These are phyloP conservation scores for Xylariales sp. DNA, from an alignment of 2,329 filamentous ascomycete species.

Conservation along the genomic window DNA sequence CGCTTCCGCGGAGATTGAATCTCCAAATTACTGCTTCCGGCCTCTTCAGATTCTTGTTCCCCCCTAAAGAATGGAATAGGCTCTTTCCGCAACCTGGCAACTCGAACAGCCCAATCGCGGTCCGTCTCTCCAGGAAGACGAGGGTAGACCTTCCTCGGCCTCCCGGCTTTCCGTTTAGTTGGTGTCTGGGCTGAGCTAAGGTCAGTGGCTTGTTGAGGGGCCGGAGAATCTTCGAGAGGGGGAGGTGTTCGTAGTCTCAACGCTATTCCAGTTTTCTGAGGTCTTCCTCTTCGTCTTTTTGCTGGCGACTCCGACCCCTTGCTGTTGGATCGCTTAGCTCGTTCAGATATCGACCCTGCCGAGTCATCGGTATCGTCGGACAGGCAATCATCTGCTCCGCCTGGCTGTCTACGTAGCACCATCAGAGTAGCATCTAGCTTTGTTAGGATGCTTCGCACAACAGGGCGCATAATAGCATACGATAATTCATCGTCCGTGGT, in stretches of 20 bases:
- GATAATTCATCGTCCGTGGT: constrained; percentile 70
- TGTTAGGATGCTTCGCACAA: constrained; percentile 64
- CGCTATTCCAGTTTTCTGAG: constrained; percentile 9
- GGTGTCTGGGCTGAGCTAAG: background rate
- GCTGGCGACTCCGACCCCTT: constrained; percentile 8
- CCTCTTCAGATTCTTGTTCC: constrained; percentile 5
- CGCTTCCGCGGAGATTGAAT: background rate
- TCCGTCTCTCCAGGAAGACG: constrained; percentile 40
- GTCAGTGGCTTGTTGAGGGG: background rate
- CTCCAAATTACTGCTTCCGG: background rate
- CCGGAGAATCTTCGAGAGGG: background rate
- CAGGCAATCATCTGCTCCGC: constrained; percentile 37
- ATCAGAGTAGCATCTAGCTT: constrained; percentile 66
- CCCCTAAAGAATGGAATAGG: constrained; percentile 20
- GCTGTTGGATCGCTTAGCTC: constrained; percentile 1
- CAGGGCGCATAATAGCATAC: constrained; percentile 59
- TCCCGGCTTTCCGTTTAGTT: constrained; percentile 24
- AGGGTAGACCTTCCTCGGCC: constrained; percentile 34
- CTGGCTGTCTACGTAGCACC: constrained; percentile 64
- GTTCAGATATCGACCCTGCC: constrained; percentile 12
- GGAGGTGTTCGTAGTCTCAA: background rate
- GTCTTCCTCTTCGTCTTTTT: constrained; percentile 11
- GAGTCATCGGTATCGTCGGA: constrained; percentile 23
- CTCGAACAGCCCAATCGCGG: constrained; percentile 39
- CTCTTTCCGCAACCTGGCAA: constrained; percentile 38